Evolutionary conservation across 768 basidiomycete species (phyloP).

Genomic region (Pholiota conissans): DNA sequence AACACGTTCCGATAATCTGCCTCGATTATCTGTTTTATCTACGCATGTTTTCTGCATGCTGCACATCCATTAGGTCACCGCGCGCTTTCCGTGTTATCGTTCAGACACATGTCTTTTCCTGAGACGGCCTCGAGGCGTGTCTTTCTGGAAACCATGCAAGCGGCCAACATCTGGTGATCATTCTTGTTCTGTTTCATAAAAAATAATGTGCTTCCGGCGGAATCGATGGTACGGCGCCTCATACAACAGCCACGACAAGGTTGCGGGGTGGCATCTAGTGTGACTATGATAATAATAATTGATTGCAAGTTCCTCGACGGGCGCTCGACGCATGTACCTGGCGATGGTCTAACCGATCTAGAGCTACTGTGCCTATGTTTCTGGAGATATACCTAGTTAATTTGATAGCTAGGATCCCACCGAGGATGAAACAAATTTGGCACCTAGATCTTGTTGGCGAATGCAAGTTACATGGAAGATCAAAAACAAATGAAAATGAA

Average conservation of each 20-base stretch:
- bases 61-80: background rate
- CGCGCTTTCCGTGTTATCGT: background rate
- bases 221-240: background rate
- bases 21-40: background rate
- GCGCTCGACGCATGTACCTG: no score
- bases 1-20: background rate
- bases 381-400: no score
- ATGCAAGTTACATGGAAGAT: no score
- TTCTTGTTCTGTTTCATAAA: background rate
- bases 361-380: no score
- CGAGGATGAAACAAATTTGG: no score
- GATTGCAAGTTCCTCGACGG: no score
- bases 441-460: no score
- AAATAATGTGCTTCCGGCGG: background rate
- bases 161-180: background rate
- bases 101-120: background rate
- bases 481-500: no score
- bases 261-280: background rate
- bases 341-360: no score
- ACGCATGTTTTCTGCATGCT: slow-evolving; percentile 2
- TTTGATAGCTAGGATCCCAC: no score
- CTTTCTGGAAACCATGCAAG: background rate
- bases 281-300: slow-evolving; percentile 3
- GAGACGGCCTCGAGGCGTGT: background rate
- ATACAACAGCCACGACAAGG: background rate